Evolutionary conservation across 192 early-diverging fungal genomes (phyloP).

Genomic region (Globomyces pollinis-pini): DNA sequence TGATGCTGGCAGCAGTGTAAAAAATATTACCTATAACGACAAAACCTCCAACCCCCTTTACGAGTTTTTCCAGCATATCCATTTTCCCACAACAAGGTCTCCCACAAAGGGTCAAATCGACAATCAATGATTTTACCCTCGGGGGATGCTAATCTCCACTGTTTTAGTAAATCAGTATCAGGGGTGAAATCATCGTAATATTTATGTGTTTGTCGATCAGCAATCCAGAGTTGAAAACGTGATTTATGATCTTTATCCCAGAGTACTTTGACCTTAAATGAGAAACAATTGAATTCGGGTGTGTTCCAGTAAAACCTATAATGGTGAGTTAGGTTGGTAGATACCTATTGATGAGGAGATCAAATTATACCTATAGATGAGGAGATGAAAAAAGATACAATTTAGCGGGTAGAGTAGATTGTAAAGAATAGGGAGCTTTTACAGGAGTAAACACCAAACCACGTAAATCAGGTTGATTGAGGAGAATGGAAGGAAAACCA

Average conservation of each 20-base stretch:
- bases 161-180: slow-evolving; percentile 1
- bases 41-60: slow-evolving; percentile 13
- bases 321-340: not conserved
- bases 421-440: not conserved
- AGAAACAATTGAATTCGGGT: not conserved
- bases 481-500: not conserved
- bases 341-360: too few relatives aligned
- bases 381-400: too few relatives aligned
- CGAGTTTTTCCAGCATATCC: slow-evolving; percentile 5
- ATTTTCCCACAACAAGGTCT: slow-evolving; percentile 7
- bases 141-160: not conserved
- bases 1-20: too few relatives aligned
- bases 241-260: slow-evolving; percentile 7
- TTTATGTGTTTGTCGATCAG: not conserved
- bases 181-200: slow-evolving; percentile 6
- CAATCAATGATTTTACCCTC: slow-evolving; percentile 3
- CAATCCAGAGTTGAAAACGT: slow-evolving; percentile 5
- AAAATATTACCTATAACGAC: not conserved
- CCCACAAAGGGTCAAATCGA: slow-evolving; percentile 10
- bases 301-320: not conserved
- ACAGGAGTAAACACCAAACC: slow-evolving; percentile 5
- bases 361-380: too few relatives aligned
- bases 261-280: slow-evolving; percentile 4
- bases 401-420: too few relatives aligned
- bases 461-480: not conserved